Conservation (phyloP, 441 rosid species). For the Populus hybrid region DNA sequence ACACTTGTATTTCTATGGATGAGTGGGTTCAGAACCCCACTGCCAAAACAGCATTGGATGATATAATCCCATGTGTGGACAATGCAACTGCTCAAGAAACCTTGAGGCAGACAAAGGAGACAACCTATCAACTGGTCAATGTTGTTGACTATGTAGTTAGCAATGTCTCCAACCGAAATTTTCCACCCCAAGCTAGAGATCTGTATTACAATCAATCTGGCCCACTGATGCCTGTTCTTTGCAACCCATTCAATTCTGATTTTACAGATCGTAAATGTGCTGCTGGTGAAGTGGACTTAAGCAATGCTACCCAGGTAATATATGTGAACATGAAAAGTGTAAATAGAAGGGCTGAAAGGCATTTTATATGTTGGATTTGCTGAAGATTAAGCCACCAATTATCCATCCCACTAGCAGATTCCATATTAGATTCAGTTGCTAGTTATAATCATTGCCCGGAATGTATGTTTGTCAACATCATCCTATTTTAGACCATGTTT, state of each 20-base stretch:
- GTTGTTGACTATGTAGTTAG: slow-evolving; percentile 49
- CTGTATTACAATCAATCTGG: slow-evolving; percentile 86
- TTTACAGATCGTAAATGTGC: slow-evolving; percentile 54
- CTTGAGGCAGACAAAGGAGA: slow-evolving; percentile 51
- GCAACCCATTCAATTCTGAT: slow-evolving; percentile 76
- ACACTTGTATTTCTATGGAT: slow-evolving; percentile 85
- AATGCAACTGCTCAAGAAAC: slow-evolving; percentile 82
- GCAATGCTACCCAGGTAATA: slow-evolving; percentile 68
- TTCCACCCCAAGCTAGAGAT: slow-evolving; percentile 40
- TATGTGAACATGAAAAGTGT: not conserved
- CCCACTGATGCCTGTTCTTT: slow-evolving; percentile 66
- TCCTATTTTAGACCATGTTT: not conserved
- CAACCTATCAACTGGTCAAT: slow-evolving; percentile 48
- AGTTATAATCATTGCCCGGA: not conserved
- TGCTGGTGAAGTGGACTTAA: slow-evolving; percentile 56
- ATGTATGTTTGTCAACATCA: not conserved
- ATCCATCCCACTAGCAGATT: not conserved
- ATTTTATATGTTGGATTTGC: not conserved
- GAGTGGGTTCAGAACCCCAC: slow-evolving; percentile 82
- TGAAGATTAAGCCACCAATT: not conserved
- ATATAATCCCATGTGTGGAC: slow-evolving; percentile 87
- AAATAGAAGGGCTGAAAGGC: not conserved
- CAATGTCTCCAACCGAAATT: slow-evolving; percentile 47
- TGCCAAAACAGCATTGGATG: slow-evolving; percentile 80
- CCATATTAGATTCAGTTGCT: not conserved